Evolutionary conservation across 108 stramenopile genomes (phyloP).

Genomic region (Nitzschia sp.): DNA sequence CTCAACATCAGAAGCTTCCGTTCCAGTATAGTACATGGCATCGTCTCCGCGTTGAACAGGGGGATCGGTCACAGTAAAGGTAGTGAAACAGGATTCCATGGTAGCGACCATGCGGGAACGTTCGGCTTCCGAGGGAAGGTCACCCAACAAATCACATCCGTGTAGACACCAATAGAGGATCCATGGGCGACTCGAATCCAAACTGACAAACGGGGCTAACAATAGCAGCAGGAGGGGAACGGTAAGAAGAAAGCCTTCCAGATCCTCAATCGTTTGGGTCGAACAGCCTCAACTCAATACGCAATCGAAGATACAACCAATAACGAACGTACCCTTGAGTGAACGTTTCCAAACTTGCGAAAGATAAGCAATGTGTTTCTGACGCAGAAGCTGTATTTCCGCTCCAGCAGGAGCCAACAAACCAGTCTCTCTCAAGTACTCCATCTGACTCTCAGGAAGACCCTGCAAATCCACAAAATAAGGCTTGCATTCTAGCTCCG

Average conservation of each 20-base stretch:
- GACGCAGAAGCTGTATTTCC: constrained; percentile 40
- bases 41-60: constrained; percentile 10
- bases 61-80: constrained; percentile 2
- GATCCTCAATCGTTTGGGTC: background rate
- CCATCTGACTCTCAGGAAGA: constrained; percentile 42
- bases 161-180: constrained; percentile 96
- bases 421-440: constrained; percentile 62
- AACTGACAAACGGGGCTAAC: constrained; percentile 63
- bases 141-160: constrained; percentile 80
- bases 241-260: background rate
- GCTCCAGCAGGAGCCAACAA: constrained; percentile 38
- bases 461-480: constrained; percentile 68
- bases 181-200: constrained; percentile 97
- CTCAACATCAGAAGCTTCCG: constrained; percentile 1
- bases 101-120: constrained; percentile 64
- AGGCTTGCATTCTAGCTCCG: constrained; percentile 73
- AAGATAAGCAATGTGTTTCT: constrained; percentile 43
- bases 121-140: constrained; percentile 31
- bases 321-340: constrained; percentile 8
- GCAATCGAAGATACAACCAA: background rate
- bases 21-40: constrained; percentile 11
- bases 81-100: constrained; percentile 54
- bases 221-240: background rate
- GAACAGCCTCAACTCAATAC: background rate
- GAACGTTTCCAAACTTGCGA: constrained; percentile 34